Evolutionary conservation across 345 rosid species (phyloP), one percentile per base, ranked within the genome.

Genomic region (Leavenworthia alabamica): DNA sequence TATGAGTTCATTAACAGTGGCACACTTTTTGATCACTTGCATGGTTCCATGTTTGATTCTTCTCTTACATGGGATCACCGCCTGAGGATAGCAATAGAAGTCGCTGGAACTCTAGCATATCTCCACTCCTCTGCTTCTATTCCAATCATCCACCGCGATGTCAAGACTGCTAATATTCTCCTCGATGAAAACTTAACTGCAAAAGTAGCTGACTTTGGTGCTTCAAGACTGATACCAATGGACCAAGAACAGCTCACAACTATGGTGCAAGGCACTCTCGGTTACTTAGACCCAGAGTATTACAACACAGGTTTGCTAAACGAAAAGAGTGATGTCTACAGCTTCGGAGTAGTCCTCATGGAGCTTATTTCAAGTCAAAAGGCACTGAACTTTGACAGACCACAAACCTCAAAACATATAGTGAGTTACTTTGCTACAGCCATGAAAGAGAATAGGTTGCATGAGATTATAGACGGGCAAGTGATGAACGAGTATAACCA

Each of bases 321-420:
- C 2, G 80, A 75, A 14, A 80, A 80, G 43, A 80, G 84, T 3
- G 80, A 80, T 55, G 82, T 77, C 3, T 80, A 80, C 24, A 77
- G 80, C 43, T 80, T 77, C 8, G 82, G 80, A 4, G 78, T 77
- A 7, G 70, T 80, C 2, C 72, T 80, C 3, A 56, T 51, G 8
- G 84, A 80, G 26, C 49, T 80, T 0, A 41, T 77, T 1, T 62
- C 77, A 0, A 56, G 75, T 2, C 31, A 17, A 62, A 78, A 69
- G 12, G 73, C 73, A 6, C 9, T 77, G 8, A 45, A 56, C 1
- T 57, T 63, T 26, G 54, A 58, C 0, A 7, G 44, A 27, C 64
- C 67, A 0, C 81, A 56, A 0, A 6, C 24, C 0, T 61, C 73
- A 2, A 60, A 72, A 27, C 74, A 55, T 55, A 0, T 75, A 0